phyloP scores from a whole-genome alignment of 345 rosid species.

The Salix udensis region DNA sequence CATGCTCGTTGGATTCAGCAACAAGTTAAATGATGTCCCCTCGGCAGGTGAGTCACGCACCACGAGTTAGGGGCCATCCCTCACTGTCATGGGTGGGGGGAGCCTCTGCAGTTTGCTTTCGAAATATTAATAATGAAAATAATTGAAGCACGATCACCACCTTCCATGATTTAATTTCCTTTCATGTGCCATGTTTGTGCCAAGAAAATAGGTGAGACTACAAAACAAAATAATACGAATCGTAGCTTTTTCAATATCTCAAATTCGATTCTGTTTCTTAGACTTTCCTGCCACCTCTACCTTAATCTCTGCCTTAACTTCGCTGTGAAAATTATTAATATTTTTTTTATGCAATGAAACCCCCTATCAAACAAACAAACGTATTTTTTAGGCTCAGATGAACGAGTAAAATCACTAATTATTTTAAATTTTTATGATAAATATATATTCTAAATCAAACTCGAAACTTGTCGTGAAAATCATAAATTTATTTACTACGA shows the following conservation, averaged over 20 bases:
- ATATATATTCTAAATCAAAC: too few species aligned
- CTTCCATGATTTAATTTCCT: too few species aligned
- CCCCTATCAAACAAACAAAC: too few species aligned
- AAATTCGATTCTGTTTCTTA: neutral
- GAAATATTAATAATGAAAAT: neutral
- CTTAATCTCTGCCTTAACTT: neutral
- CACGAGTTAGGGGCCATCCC: neutral
- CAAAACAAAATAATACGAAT: neutral
- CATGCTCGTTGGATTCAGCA: neutral
- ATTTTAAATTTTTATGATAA: too few species aligned
- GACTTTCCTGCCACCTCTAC: neutral
- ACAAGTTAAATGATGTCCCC: neutral
- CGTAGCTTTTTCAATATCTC: too few species aligned
- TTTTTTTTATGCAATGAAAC: too few species aligned
- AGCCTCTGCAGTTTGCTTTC: neutral
- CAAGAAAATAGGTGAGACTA: neutral
- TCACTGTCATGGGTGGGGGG: neutral
- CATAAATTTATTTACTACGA: too few species aligned
- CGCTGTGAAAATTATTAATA: neutral
- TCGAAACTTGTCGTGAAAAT: too few species aligned
- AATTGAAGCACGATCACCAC: neutral
- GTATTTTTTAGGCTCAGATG: accelerated
- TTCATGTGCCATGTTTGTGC: too few species aligned
- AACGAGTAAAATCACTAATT: too few species aligned
- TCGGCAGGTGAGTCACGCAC: neutral